Conservation (phyloP, 2,329 filamentous ascomycete genomes). For the Penicillium sp. region DNA sequence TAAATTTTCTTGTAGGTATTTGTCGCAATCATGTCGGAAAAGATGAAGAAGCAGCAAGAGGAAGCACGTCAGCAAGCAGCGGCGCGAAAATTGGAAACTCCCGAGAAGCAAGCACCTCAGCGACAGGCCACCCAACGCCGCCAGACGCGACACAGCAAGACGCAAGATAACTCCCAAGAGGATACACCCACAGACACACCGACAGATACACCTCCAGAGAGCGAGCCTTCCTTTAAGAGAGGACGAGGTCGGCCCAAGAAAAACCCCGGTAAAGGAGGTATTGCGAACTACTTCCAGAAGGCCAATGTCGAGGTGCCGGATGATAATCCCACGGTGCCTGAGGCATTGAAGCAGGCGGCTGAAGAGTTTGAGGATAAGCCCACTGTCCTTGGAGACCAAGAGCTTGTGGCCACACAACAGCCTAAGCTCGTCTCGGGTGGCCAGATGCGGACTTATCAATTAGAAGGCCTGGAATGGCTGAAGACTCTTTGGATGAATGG, state of each 20-base stretch:
- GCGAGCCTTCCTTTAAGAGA: constrained; percentile 15
- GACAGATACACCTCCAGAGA: constrained; percentile 4
- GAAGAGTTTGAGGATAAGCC: constrained; percentile 59
- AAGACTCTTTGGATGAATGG: constrained; percentile 80
- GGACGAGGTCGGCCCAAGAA: constrained; percentile 33
- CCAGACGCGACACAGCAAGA: constrained; percentile 18
- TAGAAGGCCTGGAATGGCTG: constrained; percentile 95
- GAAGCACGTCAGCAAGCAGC: constrained; percentile 40
- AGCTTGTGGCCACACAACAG: constrained; percentile 79
- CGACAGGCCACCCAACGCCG: constrained; percentile 21
- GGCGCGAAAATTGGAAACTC: constrained; percentile 29
- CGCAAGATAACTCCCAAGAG: constrained; percentile 15
- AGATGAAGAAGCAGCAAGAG: constrained; percentile 51
- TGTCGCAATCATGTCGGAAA: constrained; percentile 51
- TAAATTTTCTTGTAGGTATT: constrained; percentile 38
- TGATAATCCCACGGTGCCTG: constrained; percentile 54
- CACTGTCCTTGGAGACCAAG: constrained; percentile 62
- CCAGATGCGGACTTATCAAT: constrained; percentile 88
- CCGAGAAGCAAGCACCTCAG: constrained; percentile 22
- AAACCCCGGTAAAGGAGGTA: constrained; percentile 40
- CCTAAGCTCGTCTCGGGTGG: constrained; percentile 83
- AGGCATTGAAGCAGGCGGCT: constrained; percentile 60
- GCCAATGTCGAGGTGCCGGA: constrained; percentile 56
- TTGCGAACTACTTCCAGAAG: constrained; percentile 63
- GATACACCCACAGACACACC: no score